Evolutionary conservation across 2,329 filamentous ascomycete species (phyloP).

Genomic region (Penicillium sp.): DNA sequence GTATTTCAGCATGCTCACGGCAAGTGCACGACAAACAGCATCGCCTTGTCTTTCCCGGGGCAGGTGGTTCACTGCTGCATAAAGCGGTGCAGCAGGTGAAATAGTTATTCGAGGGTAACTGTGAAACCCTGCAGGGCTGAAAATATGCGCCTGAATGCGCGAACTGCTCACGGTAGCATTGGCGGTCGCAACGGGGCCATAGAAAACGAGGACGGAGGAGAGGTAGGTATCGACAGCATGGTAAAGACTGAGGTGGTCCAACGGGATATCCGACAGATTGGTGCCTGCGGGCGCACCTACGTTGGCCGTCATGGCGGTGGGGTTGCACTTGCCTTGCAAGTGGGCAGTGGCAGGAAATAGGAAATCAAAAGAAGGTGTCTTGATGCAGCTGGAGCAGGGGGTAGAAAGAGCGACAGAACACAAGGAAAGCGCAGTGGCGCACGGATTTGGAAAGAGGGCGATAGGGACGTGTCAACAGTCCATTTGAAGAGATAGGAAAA

Average conservation of each 20-base stretch:
- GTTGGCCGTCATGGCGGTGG: conserved; percentile 66
- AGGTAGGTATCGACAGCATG: conserved; percentile 80
- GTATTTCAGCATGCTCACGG: conserved; percentile 92
- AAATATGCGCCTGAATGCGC: conserved; percentile 90
- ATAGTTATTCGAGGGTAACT: conserved; percentile 90
- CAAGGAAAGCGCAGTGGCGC: conserved; percentile 3
- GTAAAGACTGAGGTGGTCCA: conserved; percentile 83
- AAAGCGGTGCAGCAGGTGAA: conserved; percentile 87
- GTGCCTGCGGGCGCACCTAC: conserved; percentile 60
- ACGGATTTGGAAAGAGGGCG: conserved; percentile 1
- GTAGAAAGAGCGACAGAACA: conserved; percentile 10
- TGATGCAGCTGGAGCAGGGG: neutral
- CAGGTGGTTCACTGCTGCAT: conserved; percentile 83
- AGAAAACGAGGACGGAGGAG: conserved; percentile 83
- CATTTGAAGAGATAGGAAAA: conserved; percentile 7
- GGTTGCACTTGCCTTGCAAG: conserved; percentile 11
- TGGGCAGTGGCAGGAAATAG: neutral
- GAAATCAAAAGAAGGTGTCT: neutral
- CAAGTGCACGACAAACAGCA: conserved; percentile 85
- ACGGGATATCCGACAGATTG: conserved; percentile 72
- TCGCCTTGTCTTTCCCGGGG: conserved; percentile 95
- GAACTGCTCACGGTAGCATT: conserved; percentile 87
- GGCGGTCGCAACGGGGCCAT: conserved; percentile 84
- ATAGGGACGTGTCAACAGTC: conserved; percentile 6
- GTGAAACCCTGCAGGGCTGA: conserved; percentile 83